These are phyloP conservation scores for Triangularia setosa DNA, from an alignment of 2,329 filamentous ascomycete genomes.

Conservation along the genomic window DNA sequence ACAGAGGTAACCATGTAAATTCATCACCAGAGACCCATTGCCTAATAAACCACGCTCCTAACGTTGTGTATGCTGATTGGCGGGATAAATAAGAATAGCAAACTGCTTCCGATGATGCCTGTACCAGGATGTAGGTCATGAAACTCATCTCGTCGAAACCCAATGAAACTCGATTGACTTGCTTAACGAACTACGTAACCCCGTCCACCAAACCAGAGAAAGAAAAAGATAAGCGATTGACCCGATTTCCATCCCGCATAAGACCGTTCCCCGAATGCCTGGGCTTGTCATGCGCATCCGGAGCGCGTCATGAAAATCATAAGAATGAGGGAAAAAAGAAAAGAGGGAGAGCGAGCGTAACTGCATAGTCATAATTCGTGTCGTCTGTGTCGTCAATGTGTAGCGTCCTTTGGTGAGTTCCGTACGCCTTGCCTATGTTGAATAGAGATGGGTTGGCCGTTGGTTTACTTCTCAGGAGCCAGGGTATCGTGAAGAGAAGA, in stretches of 20 bases:
- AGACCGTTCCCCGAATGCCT: neutral
- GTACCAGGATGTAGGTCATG: neutral
- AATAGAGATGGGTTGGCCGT: neutral
- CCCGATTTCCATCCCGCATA: neutral
- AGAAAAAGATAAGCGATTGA: neutral
- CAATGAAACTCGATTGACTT: neutral
- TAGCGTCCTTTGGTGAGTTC: neutral
- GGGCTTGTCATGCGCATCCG: neutral
- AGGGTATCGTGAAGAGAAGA: neutral
- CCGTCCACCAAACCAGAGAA: neutral
- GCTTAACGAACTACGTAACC: neutral
- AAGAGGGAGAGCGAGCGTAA: neutral
- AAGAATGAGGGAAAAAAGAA: neutral
- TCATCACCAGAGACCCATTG: neutral
- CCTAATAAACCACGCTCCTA: neutral
- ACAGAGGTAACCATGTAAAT: neutral
- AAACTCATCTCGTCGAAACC: neutral
- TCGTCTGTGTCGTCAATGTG: neutral
- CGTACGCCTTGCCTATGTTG: neutral
- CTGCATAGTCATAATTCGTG: neutral
- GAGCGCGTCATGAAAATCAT: neutral
- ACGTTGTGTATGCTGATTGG: neutral
- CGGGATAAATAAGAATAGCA: neutral
- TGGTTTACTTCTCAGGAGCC: neutral
- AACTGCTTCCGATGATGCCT: neutral